Conservation (phyloP, 768 basidiomycete genomes). For the Brasilioporus rufonigricans region DNA sequence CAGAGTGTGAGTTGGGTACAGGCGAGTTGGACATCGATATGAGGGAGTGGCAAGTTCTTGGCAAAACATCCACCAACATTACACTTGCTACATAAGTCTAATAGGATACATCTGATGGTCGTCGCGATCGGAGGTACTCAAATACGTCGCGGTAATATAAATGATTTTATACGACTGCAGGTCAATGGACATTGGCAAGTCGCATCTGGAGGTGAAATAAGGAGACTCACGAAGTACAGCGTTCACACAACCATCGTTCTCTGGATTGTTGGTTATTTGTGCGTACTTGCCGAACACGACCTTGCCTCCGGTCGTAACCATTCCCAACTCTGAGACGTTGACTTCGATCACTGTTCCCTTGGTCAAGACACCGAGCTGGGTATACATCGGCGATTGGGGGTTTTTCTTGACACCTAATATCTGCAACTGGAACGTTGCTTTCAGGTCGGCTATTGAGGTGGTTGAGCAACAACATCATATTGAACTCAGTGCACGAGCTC, state of each 20-base stretch:
- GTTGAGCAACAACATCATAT: not conserved
- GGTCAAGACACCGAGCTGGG: slow-evolving; percentile 93
- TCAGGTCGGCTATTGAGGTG: slow-evolving; percentile 72
- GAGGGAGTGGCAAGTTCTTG: slow-evolving; percentile 5
- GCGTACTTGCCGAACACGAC: slow-evolving; percentile 93
- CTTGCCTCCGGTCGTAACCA: slow-evolving; percentile 97
- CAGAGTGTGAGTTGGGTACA: slow-evolving; percentile 28
- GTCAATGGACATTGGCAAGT: slow-evolving; percentile 3
- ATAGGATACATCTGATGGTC: slow-evolving; percentile 11
- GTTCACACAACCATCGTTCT: slow-evolving; percentile 96
- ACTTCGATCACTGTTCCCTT: slow-evolving; percentile 99
- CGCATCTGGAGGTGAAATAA: not conserved
- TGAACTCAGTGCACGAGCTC: slow-evolving; percentile 22
- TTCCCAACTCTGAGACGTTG: slow-evolving; percentile 96
- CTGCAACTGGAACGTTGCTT: slow-evolving; percentile 98
- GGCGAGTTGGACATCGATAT: slow-evolving; percentile 34
- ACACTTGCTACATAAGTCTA: not conserved
- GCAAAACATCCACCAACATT: slow-evolving; percentile 24
- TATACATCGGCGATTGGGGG: slow-evolving; percentile 98
- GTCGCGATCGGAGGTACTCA: not conserved
- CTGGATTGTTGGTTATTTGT: slow-evolving; percentile 91
- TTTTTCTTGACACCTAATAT: slow-evolving; percentile 99
- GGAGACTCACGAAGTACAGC: slow-evolving; percentile 77
- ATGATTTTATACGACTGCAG: slow-evolving; percentile 27
- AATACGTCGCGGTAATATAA: not conserved